phyloP scores from a whole-genome alignment of 164 flowering plant genomes.

The Chimonanthus salicifolius region DNA sequence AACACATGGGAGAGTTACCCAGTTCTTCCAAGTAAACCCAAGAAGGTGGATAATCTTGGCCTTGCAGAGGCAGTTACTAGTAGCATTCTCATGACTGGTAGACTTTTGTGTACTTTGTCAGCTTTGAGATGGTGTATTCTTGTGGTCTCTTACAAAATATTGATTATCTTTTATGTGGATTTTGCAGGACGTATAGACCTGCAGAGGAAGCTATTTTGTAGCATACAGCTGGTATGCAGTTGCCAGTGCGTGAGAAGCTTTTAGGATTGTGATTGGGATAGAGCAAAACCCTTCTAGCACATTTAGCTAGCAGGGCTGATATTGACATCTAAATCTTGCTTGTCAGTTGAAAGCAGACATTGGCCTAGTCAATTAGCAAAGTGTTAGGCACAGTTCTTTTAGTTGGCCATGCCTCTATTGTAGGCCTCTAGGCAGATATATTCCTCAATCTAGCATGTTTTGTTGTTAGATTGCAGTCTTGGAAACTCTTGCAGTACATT shows the following conservation, averaged over 20 bases:
- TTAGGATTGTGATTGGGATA: not conserved
- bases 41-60: constrained; percentile 84
- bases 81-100: constrained; percentile 93
- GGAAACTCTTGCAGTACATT: not conserved
- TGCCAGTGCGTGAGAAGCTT: constrained; percentile 1
- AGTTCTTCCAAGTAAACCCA: constrained; percentile 46
- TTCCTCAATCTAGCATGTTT: too few species aligned
- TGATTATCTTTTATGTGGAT: constrained; percentile 5
- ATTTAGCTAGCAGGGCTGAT: not conserved
- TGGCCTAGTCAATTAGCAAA: not conserved
- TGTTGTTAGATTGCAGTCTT: not conserved
- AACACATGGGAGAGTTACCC: constrained; percentile 88
- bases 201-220: constrained; percentile 85
- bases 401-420: not conserved
- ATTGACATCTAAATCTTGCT: not conserved
- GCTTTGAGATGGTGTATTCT: not conserved
- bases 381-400: not conserved
- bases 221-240: constrained; percentile 80
- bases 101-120: not conserved
- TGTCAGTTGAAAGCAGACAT: not conserved
- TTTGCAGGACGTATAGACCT: constrained; percentile 90
- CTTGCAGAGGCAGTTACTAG: constrained; percentile 93
- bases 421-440: too few species aligned
- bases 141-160: not conserved
- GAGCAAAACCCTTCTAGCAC: not conserved